phyloP scores from a whole-genome alignment of 1,139 yeast species.

The Nadsonia commutata region DNA sequence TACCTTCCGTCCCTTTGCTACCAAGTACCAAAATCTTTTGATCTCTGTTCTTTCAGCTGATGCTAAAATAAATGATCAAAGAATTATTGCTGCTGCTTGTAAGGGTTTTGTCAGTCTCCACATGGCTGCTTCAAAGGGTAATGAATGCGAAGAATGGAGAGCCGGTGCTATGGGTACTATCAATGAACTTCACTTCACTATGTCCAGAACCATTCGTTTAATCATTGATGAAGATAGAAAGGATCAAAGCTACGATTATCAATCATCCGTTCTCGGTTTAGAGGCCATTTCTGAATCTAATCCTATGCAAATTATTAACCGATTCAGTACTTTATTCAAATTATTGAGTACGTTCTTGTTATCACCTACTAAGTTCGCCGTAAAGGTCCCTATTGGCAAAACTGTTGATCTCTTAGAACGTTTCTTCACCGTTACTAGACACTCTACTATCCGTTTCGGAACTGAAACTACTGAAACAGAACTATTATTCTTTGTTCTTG shows the following conservation, averaged over 20 bases:
- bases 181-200: constrained; percentile 14
- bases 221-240: constrained; percentile 14
- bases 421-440: constrained; percentile 12
- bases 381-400: constrained; percentile 18
- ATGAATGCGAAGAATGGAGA: constrained; percentile 25
- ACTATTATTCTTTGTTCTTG: constrained; percentile 11
- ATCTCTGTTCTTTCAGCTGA: constrained; percentile 22
- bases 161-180: constrained; percentile 12
- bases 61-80: constrained; percentile 20
- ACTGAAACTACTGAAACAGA: constrained; percentile 11
- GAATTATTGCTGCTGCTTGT: constrained; percentile 31
- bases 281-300: constrained; percentile 3
- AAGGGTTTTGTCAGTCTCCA: constrained; percentile 48
- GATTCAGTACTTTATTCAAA: constrained; percentile 9
- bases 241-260: constrained; percentile 1
- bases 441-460: constrained; percentile 9
- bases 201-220: constrained; percentile 9
- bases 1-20: constrained; percentile 66
- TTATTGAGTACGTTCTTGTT: constrained; percentile 15
- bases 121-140: constrained; percentile 37
- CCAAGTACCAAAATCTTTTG: constrained; percentile 40
- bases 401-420: constrained; percentile 16
- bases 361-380: constrained; percentile 15
- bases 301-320: constrained; percentile 3
- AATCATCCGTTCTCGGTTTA: constrained; percentile 1